Base-by-base conservation (phyloP, 306 rosid genomes). In the Lathyrus sativus region DNA sequence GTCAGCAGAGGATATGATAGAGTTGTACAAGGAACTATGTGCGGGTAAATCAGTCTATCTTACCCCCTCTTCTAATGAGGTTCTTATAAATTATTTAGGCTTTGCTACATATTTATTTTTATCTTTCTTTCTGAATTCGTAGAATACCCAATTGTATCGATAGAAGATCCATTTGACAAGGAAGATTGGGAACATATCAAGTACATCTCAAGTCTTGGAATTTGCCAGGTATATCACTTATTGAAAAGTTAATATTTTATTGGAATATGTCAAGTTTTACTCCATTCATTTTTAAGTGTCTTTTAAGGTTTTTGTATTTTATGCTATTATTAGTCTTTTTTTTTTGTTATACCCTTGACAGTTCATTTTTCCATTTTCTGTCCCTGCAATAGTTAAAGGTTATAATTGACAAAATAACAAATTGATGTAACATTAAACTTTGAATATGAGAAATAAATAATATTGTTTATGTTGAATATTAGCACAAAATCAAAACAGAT, bases 111-210 rank as follows among this genome's bases (percentile, higher is more conserved):
- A 75, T 44, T 79, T 44, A 62, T 61, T 68, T 54, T 38, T 12
- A 42, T n/a, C 61, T 72, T 19, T 74, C 68, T 70, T 70, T 58
- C 59, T 57, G 67, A 51, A 59, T 67, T 62, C 39, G 67, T 71
- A 93, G 99, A 87, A 42, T 93, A 86, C 86, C 89, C 95, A 24
- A 71, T 93, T 67, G 85, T 88, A 53, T 93, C 95, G 70, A 90
- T 93, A 74, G 91, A 90, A 80, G 99, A 93, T 81, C 99, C 99
- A 62, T 90, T 93, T 79, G 99, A 93, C 84, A 83, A 76, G 86
- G 96, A 93, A 81, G 99, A 90, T 73, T 93, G 97, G 99, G 97
- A 93, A 78, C 95, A 79, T 77, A 54, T 85, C 70, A 93, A 90
- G 81, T 2, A 68, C 29, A 79, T 93, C 76, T 82, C 85, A 31